phyloP scores from a whole-genome alignment of 768 basidiomycete genomes.

The Omphalotus guepiniiformis region DNA sequence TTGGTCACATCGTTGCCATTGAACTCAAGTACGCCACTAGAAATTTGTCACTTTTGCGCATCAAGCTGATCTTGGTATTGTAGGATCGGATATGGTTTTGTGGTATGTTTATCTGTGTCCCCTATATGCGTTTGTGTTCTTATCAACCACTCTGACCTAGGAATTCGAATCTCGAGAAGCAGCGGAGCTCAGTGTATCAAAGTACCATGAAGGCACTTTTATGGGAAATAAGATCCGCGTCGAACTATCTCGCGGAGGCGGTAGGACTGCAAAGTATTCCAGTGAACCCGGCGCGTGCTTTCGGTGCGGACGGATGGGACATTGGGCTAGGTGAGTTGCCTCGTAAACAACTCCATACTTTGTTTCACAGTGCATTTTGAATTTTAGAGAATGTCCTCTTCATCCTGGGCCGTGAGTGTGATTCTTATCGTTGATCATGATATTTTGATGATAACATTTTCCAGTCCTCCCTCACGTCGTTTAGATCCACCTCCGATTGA shows the following conservation, averaged over 20 bases:
- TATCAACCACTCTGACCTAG: conserved; percentile 33
- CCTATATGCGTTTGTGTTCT: conserved; percentile 8
- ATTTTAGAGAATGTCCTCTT: conserved; percentile 67
- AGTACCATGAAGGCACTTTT: conserved; percentile 86
- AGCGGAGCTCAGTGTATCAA: conserved; percentile 82
- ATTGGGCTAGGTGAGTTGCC: conserved; percentile 76
- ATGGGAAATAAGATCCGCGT: conserved; percentile 93
- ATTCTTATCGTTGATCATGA: neutral
- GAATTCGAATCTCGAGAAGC: conserved; percentile 81
- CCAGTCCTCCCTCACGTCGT: conserved; percentile 31
- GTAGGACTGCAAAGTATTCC: conserved; percentile 73
- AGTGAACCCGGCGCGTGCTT: conserved; percentile 89
- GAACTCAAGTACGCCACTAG: conserved; percentile 70
- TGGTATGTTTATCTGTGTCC: conserved; percentile 48
- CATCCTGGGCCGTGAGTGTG: conserved; percentile 46
- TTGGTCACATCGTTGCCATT: conserved; percentile 69
- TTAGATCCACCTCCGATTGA: conserved; percentile 55
- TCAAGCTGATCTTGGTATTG: conserved; percentile 4
- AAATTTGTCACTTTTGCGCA: conserved; percentile 12
- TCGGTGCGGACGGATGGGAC: conserved; percentile 79
- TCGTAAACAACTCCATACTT: neutral
- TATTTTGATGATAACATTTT: conserved; percentile 6
- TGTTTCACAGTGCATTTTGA: neutral
- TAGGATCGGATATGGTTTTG: conserved; percentile 87
- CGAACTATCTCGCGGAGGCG: conserved; percentile 81